Conservation (phyloP, 169 alveolate genomes). For the Eimeria maxima region DNA sequence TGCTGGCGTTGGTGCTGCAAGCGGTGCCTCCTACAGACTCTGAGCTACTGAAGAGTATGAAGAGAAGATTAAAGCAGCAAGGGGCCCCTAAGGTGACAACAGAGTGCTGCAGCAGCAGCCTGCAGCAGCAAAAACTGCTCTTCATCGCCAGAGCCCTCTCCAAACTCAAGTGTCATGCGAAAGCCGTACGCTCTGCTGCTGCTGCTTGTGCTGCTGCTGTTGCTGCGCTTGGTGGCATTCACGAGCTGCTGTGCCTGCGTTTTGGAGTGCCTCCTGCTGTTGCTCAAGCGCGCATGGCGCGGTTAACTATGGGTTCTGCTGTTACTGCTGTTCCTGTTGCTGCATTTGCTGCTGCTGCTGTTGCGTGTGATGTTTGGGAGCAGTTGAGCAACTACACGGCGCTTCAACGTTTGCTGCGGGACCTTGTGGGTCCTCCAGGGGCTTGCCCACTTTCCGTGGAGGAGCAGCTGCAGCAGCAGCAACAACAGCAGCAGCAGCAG, state of each 20-base stretch:
- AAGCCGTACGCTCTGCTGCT: slow-evolving; percentile 13
- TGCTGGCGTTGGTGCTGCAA: slow-evolving; percentile 50
- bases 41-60: neutral
- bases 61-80: slow-evolving; percentile 44
- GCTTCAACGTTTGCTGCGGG: slow-evolving; percentile 42
- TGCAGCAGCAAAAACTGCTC: slow-evolving; percentile 68
- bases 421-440: slow-evolving; percentile 19
- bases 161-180: slow-evolving; percentile 52
- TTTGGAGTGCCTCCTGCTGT: too few relatives aligned
- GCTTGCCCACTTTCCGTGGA: neutral
- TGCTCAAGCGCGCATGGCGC: too few relatives aligned
- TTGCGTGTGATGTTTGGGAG: neutral
- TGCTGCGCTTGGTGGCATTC: neutral
- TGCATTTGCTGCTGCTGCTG: neutral
- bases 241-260: too few relatives aligned
- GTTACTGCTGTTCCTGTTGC: neutral
- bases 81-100: slow-evolving; percentile 10
- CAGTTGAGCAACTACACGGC: slow-evolving; percentile 53
- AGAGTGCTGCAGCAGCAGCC: slow-evolving; percentile 75
- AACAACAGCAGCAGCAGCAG: slow-evolving; percentile 72
- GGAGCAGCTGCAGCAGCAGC: slow-evolving; percentile 74
- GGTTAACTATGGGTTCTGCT: too few relatives aligned
- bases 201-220: slow-evolving; percentile 56
- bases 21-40: slow-evolving; percentile 45
- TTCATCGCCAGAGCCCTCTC: slow-evolving; percentile 50